Conservation (phyloP, 768 basidiomycete species). For the Podaxis sp. region DNA sequence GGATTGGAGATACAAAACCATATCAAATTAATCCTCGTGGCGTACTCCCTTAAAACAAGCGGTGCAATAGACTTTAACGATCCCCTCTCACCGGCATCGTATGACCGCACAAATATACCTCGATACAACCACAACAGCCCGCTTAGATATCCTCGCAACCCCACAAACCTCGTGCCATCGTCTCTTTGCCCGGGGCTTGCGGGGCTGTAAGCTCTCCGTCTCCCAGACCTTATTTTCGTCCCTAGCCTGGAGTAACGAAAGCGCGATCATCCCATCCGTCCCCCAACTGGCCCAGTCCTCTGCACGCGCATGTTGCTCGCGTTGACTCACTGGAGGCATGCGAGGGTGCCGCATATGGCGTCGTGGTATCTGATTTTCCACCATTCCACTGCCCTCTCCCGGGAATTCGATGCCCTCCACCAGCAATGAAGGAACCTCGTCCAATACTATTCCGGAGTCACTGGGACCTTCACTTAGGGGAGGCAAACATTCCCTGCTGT, state of each 20-base stretch:
- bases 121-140: neutral
- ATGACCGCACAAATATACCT: neutral
- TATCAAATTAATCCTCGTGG: neutral
- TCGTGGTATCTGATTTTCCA: neutral
- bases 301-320: neutral
- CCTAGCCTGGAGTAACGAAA: neutral
- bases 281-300: neutral
- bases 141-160: neutral
- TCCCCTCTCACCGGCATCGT: neutral
- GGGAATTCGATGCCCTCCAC: neutral
- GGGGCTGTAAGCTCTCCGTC: neutral
- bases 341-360: too few relatives aligned
- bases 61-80: neutral
- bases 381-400: neutral
- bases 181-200: neutral
- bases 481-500: too few relatives aligned
- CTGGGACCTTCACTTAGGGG: neutral
- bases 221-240: neutral
- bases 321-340: neutral
- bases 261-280: neutral
- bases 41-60: too few relatives aligned
- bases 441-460: slow-evolving; percentile 16
- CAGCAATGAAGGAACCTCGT: slow-evolving; percentile 1
- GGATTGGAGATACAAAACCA: too few relatives aligned
- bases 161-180: neutral